Evolutionary conservation across 768 basidiomycete species (phyloP), one percentile per base, ranked within the genome.

Genomic region (Dioszegia crocea): DNA sequence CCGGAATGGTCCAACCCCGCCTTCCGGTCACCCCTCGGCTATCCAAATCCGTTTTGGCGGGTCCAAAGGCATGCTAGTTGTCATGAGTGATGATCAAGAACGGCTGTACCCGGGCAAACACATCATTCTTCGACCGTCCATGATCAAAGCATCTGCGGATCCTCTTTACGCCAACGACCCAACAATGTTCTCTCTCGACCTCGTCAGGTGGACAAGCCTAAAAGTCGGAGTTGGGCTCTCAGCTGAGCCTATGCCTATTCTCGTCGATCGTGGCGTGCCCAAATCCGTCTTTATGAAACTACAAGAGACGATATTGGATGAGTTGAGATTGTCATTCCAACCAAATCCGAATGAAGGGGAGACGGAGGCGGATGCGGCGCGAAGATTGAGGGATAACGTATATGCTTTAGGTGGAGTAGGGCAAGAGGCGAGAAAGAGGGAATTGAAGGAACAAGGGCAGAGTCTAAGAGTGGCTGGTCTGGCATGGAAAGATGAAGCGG

Each of bases 21-120:
- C 26, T 12, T 36, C 33, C 8, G 67, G 65, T 16, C 57, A 48
- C 26, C 69, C 67, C 5, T 60, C 50, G 8, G 69, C 58, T 11
- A 44, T 74, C 10, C 72, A 74, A 38, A 64, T 74, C 26, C 63
- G 72, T 2, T 45, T 68, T 11, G 67, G 61, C 12, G 69, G 69
- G 0, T 47, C 65, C 24, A 74, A 74, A 38, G 72, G 72, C 16
- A 47, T 74, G n/a, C 53, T 74, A 21, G 57, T 59, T 4, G 12
- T 71, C 12, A 73, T 73, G 71, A 64, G 55, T n/a, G 56, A 46
- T 0, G 29, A 24, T 2, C 59, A 68, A 52, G 43, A 50, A 11
- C 17, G 30, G 6, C 43, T 12, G 19, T 54, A 66, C 31, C 65
- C 67, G 4, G 58, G 59, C 19, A 65, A 50, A 14, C 63, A 67